Evolutionary conservation across 257 asterid species (phyloP).

Genomic region (Petrea volubilis): DNA sequence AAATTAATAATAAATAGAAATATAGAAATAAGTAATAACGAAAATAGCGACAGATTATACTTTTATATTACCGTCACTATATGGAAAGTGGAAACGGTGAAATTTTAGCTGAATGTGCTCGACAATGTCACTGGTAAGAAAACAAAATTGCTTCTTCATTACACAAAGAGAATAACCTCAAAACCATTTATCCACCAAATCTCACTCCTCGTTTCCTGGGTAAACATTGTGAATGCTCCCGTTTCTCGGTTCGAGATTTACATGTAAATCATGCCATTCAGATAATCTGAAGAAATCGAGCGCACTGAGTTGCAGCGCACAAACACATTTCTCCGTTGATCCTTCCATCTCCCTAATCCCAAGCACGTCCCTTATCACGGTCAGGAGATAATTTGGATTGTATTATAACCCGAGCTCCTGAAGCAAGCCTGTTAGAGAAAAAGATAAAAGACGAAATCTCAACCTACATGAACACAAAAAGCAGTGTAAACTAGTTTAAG

Average conservation of each 20-base stretch:
- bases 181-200: neutral
- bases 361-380: conserved; percentile 19
- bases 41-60: no score
- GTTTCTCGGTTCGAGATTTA: neutral
- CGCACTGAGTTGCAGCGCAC: neutral
- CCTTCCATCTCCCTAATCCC: neutral
- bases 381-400: conserved; percentile 55
- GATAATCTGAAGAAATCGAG: neutral
- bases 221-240: neutral
- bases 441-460: conserved; percentile 22
- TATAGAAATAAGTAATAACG: no score
- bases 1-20: no score
- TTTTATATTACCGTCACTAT: no score
- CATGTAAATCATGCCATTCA: neutral
- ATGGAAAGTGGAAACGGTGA: conserved; percentile 10
- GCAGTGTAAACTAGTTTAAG: neutral
- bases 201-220: neutral
- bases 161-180: conserved; percentile 21
- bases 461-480: conserved; percentile 37
- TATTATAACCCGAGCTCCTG: conserved; percentile 97
- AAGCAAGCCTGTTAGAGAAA: conserved; percentile 78
- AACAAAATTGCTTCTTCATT: conserved; percentile 10
- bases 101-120: conserved; percentile 1
- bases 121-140: neutral
- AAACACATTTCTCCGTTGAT: neutral